Evolutionary conservation across 345 rosid species (phyloP), one percentile per base, ranked within the genome.

Genomic region (Bruguiera gymnorhiza): DNA sequence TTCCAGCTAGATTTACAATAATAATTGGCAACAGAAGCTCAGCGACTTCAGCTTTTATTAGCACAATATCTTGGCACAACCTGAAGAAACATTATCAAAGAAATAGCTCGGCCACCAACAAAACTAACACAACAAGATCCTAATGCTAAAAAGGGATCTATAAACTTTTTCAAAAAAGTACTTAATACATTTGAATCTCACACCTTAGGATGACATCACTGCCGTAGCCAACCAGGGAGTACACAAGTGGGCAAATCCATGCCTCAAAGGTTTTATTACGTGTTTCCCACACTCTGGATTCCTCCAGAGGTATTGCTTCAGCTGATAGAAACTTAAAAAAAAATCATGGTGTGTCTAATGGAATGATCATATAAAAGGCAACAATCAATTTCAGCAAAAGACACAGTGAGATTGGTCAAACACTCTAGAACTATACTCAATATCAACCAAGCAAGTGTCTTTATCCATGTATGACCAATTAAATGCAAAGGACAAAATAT

Each of bases 221-320:
- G 84, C 96, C 84, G 78, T 80, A 82, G 73, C 90, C 85, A 68
- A 91, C 76, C 73, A 91, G 73, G 30, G 88, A 85, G 84, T 85
- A 86, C 70, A 85, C 96, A 71, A 94, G 96, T 62, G 85, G 91
- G 74, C 98, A 94, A 65, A 91, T 89, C 98, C 98, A 94, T 74
- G 27, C 70, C 73, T 91, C 91, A 79, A 94, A 94, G 65, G 78
- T 84, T 81, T 88, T 91, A 71, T 82, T 83, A 55, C 55, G 61
- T 19, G 98, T 91, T 78, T 83, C 86, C 98, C 98, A 94, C 66
- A 85, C 74, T 65, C 79, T 72, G 62, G 91, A 81, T 62, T 82
- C 83, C 85, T 89, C 95, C 75, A 84, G 71, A 59, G 85, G 80
- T 67, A 81, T 59, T 62, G 82, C 86, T 65, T 84, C 89, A 72